Conservation (phyloP, 352 stramenopile genomes). For the Phytophthora tentaculata region DNA sequence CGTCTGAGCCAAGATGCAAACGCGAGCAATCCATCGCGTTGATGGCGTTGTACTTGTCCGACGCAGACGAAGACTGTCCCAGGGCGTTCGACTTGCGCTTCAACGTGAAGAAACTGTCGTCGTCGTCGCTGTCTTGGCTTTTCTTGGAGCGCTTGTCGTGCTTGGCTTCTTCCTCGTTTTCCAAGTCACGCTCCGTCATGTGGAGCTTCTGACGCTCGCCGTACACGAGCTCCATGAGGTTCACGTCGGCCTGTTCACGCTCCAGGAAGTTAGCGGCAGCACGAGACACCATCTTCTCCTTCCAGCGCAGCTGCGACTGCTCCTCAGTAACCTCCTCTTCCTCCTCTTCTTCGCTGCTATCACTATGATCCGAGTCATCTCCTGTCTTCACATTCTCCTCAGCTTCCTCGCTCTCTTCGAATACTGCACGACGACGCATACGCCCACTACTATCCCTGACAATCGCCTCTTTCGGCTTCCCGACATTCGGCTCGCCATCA, state of each 20-base stretch:
- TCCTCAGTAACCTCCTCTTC: constrained; percentile 61
- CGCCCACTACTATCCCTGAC: constrained; percentile 74
- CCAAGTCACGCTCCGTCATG: constrained; percentile 77
- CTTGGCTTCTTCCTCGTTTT: constrained; percentile 59
- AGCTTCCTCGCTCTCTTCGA: constrained; percentile 59
- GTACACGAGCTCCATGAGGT: constrained; percentile 94
- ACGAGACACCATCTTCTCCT: constrained; percentile 86
- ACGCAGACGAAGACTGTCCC: constrained; percentile 36
- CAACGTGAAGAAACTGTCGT: constrained; percentile 81
- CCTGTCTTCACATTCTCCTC: constrained; percentile 26
- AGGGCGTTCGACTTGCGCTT: constrained; percentile 62
- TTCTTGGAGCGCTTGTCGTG: constrained; percentile 31
- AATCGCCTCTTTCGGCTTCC: constrained; percentile 70
- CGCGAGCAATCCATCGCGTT: constrained; percentile 85
- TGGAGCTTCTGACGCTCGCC: constrained; percentile 83
- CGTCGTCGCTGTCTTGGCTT: constrained; percentile 49
- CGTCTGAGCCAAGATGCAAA: constrained; percentile 71
- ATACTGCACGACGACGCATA: constrained; percentile 80
- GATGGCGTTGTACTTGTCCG: constrained; percentile 65
- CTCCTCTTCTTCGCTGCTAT: constrained; percentile 44
- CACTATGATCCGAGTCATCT: constrained; percentile 45
- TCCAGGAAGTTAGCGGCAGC: constrained; percentile 88
- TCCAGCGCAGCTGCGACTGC: constrained; percentile 83
- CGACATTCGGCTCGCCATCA: constrained; percentile 48
- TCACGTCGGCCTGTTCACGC: constrained; percentile 80